Evolutionary conservation across 768 basidiomycete genomes (phyloP).

Genomic region (Boletus sp.): DNA sequence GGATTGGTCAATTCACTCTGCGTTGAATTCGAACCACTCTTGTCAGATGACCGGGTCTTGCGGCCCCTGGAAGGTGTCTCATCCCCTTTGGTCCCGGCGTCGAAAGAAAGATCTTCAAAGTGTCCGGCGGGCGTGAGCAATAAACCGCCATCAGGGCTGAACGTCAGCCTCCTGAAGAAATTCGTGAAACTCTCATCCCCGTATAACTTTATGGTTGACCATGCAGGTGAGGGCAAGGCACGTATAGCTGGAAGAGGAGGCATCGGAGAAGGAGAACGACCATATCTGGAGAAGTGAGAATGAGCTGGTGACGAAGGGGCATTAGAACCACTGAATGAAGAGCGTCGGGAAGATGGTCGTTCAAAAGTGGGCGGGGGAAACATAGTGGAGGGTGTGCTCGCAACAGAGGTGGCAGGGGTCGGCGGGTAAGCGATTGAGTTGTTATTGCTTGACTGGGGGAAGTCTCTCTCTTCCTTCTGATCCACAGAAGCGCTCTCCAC

Average conservation of each 20-base stretch:
- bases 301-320: slow-evolving; percentile 69
- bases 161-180: slow-evolving; percentile 91
- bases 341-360: slow-evolving; percentile 57
- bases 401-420: slow-evolving; percentile 67
- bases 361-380: slow-evolving; percentile 49
- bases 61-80: slow-evolving; percentile 53
- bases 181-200: slow-evolving; percentile 94
- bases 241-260: slow-evolving; percentile 93
- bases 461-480: slow-evolving; percentile 41
- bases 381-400: slow-evolving; percentile 60
- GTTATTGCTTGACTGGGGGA: slow-evolving; percentile 28
- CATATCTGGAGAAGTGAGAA: slow-evolving; percentile 59
- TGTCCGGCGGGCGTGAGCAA: slow-evolving; percentile 95
- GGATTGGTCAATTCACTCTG: slow-evolving; percentile 31
- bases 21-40: slow-evolving; percentile 25
- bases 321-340: slow-evolving; percentile 75
- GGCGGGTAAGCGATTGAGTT: slow-evolving; percentile 38
- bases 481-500: slow-evolving; percentile 65
- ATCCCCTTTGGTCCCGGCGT: slow-evolving; percentile 31
- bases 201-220: slow-evolving; percentile 78
- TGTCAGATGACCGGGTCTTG: slow-evolving; percentile 48
- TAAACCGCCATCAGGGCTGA: slow-evolving; percentile 92
- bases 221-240: slow-evolving; percentile 55
- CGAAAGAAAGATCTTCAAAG: slow-evolving; percentile 85
- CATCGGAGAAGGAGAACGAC: slow-evolving; percentile 85